Conservation (phyloP, 2,329 filamentous ascomycete genomes). For the Amauroascus niger region DNA sequence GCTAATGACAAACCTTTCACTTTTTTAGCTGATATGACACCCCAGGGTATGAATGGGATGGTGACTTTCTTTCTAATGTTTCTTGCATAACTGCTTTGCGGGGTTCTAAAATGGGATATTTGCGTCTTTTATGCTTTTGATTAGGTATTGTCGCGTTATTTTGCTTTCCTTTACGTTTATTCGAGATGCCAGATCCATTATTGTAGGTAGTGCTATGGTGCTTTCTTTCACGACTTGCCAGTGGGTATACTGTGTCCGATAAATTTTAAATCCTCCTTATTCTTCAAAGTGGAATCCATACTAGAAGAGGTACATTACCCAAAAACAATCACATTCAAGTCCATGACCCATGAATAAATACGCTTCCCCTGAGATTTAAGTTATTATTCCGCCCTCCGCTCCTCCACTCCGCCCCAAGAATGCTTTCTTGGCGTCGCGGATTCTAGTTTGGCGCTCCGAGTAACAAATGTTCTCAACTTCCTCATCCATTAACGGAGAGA, state of each 20-base stretch:
- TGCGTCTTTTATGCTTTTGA: conserved; percentile 5
- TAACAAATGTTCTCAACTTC: background rate
- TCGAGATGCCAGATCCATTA: conserved; percentile 7
- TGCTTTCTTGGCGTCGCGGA: background rate
- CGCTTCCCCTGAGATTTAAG: no score
- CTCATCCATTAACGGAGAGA: background rate
- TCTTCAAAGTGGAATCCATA: background rate
- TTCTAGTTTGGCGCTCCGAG: background rate
- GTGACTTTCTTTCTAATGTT: conserved; percentile 10
- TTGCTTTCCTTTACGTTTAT: background rate
- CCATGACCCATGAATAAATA: no score
- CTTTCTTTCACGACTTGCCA: conserved; percentile 7
- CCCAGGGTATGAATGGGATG: conserved; percentile 8
- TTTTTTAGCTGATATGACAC: conserved; percentile 8
- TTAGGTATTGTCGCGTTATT: conserved; percentile 5
- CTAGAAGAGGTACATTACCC: no score
- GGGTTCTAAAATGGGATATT: conserved; percentile 13
- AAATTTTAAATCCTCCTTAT: background rate
- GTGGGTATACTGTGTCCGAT: background rate
- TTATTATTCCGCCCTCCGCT: background rate
- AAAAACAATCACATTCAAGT: no score
- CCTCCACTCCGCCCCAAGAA: background rate
- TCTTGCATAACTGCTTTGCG: conserved; percentile 11
- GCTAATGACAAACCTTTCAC: conserved; percentile 1
- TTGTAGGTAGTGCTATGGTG: conserved; percentile 6